Evolutionary conservation across 176 grass and related monocot species (phyloP).

Genomic region (Phyllostachys edulis): DNA sequence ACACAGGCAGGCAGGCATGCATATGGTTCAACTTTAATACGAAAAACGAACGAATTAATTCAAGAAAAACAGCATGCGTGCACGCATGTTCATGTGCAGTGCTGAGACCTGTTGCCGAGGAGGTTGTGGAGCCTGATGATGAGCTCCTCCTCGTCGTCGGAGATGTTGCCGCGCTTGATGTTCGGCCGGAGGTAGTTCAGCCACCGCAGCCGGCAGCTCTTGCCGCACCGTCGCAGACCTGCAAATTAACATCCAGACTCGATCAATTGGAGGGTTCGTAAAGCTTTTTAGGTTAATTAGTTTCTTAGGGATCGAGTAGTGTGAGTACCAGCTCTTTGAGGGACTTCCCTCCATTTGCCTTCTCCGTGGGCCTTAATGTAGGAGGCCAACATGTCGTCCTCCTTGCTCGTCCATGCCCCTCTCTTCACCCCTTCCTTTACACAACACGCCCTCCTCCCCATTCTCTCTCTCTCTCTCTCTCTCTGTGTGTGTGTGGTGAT

Average conservation of each 20-base stretch:
- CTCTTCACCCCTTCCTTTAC: constrained; percentile 71
- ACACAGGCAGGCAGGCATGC: background rate
- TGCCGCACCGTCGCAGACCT: constrained; percentile 75
- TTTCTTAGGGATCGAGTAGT: too few relatives aligned
- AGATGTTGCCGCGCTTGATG: constrained; percentile 86
- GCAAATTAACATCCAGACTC: background rate
- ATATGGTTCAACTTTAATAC: background rate
- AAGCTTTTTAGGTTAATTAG: background rate
- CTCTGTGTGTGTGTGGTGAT: background rate
- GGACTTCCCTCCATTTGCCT: constrained; percentile 72
- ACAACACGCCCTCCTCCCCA: constrained; percentile 76
- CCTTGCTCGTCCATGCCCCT: constrained; percentile 70
- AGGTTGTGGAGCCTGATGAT: constrained; percentile 85
- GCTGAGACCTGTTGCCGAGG: constrained; percentile 65
- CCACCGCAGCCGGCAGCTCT: constrained; percentile 86
- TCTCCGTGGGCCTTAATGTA: constrained; percentile 73
- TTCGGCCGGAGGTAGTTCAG: constrained; percentile 76
- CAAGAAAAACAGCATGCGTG: background rate
- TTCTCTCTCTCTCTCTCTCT: constrained; percentile 19
- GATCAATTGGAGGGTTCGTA: background rate
- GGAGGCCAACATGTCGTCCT: constrained; percentile 57
- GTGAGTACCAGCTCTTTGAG: constrained; percentile 54
- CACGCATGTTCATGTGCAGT: background rate
- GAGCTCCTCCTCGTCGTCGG: constrained; percentile 84
- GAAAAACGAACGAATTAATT: background rate